phyloP scores from a whole-genome alignment of 2,329 filamentous ascomycete genomes.

The Cladosporium sp. region DNA sequence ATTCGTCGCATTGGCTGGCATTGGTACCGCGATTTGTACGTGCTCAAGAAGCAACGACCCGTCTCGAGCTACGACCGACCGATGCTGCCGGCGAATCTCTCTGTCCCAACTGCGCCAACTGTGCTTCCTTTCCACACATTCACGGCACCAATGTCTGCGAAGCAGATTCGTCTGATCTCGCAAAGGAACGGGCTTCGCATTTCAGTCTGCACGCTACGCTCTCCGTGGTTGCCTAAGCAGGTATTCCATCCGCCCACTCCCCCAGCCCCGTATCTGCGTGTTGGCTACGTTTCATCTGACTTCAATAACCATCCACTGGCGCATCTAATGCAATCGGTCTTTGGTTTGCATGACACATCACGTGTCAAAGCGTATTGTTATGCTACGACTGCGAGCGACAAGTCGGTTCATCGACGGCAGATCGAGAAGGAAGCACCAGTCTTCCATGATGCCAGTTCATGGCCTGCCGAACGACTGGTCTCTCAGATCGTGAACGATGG shows the following conservation, averaged over 20 bases:
- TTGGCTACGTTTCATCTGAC: conserved; percentile 95
- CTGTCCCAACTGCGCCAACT: conserved; percentile 83
- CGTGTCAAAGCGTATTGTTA: conserved; percentile 88
- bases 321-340: conserved; percentile 98
- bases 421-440: conserved; percentile 90
- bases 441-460: conserved; percentile 82
- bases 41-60: conserved; percentile 55
- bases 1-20: conserved; percentile 73
- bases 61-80: conserved; percentile 64
- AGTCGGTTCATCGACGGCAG: conserved; percentile 81
- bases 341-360: conserved; percentile 74
- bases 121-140: conserved; percentile 97
- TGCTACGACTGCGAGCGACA: conserved; percentile 87
- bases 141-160: conserved; percentile 86
- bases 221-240: conserved; percentile 76
- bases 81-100: conserved; percentile 65
- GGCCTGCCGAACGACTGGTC: conserved; percentile 79
- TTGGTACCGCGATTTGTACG: conserved; percentile 82
- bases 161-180: conserved; percentile 88
- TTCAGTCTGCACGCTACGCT: conserved; percentile 79
- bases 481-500: conserved; percentile 80
- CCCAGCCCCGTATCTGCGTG: conserved; percentile 75
- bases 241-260: conserved; percentile 84
- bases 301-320: conserved; percentile 98
- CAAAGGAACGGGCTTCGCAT: conserved; percentile 92